Base-by-base conservation (phyloP, 257 asterid species). In the Asclepias syriaca region DNA sequence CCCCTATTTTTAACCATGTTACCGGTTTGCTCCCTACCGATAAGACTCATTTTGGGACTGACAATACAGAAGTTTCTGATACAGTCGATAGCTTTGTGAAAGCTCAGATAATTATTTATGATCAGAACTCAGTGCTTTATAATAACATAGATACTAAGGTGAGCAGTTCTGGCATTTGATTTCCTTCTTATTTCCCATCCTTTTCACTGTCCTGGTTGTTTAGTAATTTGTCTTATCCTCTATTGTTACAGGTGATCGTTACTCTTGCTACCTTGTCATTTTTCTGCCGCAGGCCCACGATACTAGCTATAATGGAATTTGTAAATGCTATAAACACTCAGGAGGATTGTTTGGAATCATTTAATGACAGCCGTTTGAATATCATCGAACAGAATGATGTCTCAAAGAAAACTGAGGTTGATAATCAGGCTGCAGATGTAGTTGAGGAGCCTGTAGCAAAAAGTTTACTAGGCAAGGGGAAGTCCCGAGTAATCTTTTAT, bases 231-330 rank as follows among this genome's bases (percentile, higher is more conserved):
- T 50, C 29, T 54, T 66, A 66, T 46, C 22, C 68, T 69, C n/a
- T 51, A 32, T 65, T 45, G 9, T 76, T 81, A 45, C 96, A 94
- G 99, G 98, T 94, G 79, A 86, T 80, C 8, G 92, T 94, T 77
- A 91, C 93, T 27, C 93, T 94, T 75, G 90, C 99, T 76, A 91
- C 98, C 75, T 81, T 94, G 84, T 87, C 98, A 68, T 94, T 94
- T 82, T 91, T 79, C 79, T 91, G 97, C 78, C 97, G 97, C 70
- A 88, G 99, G 81, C 99, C 97, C 67, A 89, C 95, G 48, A 85
- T 94, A 75, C 77, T 89, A 55, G 96, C 99, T 77, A 89, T 94
- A 64, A 78, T 94, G 91, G 85, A 86, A 72, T 91, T 94, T 61
- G 95, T 83, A 75, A 81, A 85, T 65, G 88, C 90, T 63, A 86